Evolutionary conservation across 2,329 filamentous ascomycete species (phyloP).

Genomic region (Xylaria sp.): DNA sequence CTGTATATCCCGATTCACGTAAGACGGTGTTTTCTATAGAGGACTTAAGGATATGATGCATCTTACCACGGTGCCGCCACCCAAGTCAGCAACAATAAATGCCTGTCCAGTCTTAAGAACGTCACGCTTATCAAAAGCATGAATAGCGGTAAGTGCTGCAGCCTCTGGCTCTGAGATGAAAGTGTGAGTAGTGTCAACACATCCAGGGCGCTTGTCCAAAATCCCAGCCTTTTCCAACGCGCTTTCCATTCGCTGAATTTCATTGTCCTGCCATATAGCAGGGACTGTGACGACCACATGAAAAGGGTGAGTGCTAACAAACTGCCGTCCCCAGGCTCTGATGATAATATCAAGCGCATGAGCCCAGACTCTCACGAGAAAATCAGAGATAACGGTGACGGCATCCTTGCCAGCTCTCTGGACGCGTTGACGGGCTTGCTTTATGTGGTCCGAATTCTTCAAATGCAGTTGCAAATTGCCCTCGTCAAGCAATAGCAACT

Average conservation of each 20-base stretch:
- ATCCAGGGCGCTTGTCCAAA: conserved; percentile 46
- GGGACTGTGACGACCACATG: conserved; percentile 57
- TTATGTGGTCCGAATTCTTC: conserved; percentile 39
- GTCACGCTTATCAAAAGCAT: conserved; percentile 42
- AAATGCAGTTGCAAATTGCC: conserved; percentile 17
- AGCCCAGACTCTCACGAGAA: conserved; percentile 50
- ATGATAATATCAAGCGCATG: conserved; percentile 46
- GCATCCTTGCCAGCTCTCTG: conserved; percentile 36
- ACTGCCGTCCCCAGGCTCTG: conserved; percentile 37
- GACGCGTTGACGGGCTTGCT: conserved; percentile 10
- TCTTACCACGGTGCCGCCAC: conserved; percentile 46
- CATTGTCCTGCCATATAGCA: conserved; percentile 58
- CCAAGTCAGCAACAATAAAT: conserved; percentile 47
- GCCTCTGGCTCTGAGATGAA: conserved; percentile 59
- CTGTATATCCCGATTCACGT: conserved; percentile 40
- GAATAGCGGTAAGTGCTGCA: conserved; percentile 53
- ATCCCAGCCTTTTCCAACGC: conserved; percentile 53
- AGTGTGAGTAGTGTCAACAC: conserved; percentile 28
- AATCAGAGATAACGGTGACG: conserved; percentile 48
- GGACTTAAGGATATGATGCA: not conserved
- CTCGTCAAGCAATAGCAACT: conserved; percentile 27
- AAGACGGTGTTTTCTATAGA: not conserved
- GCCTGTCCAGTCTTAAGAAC: conserved; percentile 29
- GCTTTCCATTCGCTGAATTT: conserved; percentile 50
- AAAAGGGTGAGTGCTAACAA: conserved; percentile 44